Evolutionary conservation across 164 flowering plant genomes (phyloP), one percentile per base, ranked within the genome.

Genomic region (Nymphaea colorata): DNA sequence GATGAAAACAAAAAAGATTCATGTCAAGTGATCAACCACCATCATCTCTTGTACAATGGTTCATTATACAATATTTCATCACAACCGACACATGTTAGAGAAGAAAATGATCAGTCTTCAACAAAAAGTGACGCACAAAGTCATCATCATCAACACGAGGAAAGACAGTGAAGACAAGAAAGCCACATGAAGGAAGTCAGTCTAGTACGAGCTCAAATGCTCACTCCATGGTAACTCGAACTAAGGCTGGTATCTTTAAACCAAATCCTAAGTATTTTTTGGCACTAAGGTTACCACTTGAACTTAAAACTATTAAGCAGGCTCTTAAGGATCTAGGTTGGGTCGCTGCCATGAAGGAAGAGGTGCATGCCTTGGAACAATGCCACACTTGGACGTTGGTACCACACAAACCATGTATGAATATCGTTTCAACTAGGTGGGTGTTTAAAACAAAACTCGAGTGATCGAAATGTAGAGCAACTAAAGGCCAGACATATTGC

Each of bases 371-470:
- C 0, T 0, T 66, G 3, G 17, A 11, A 14, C 3, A 4, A 1
- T 65, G 43, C 41, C 12, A 41, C 1, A 71, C 45, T 15, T 64
- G 62, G 45, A 47, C 41, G 18, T 25, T 25, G 36, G 36, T 25
- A 25, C 36, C 36, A 25, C 67, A 51, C n/a, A 47, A 36, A 4
- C 61, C 72, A 4, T 0, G 61, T 2, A 25, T 14, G 44, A 63
- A 63, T 14, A 44, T 62, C 0, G 61, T 69, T 2, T 59, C 45
- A 3, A 64, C 12, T 55, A 4, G 59, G 4, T 65, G 72, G 63
- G 68, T 64, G 3, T 70, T 42, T 36, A 70, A 57, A 15, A 65
- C 51, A 7, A 70, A 57, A 16, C 42, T 70, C 11, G 4, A 44
- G 41, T 4, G 53, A 70, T 65, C 55, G 64, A 1, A 3, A n/a